Percentiles rank a stretch among this genome's conserved stretches.
These are phyloP conservation scores for Willaertia magna DNA, from an alignment of 208 protist genomes.

Conservation along the genomic window DNA sequence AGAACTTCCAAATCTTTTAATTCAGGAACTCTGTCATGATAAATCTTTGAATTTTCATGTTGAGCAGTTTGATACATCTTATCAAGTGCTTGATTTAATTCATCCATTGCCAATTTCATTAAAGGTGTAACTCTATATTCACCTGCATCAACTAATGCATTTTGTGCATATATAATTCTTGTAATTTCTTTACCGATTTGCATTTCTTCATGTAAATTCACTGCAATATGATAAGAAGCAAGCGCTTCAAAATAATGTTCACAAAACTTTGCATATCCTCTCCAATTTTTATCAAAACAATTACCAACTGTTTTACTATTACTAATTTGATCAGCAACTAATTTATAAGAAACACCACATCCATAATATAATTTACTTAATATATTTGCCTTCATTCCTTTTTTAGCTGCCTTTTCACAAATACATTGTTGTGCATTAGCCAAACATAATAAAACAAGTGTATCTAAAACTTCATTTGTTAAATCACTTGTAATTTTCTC, in stretches of 20 bases:
- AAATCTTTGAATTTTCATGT: neutral
- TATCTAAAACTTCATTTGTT: neutral
- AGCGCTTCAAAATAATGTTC: neutral
- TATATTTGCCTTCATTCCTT: neutral
- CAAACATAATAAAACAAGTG: neutral
- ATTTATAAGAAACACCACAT: neutral
- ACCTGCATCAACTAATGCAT: neutral
- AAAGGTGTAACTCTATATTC: neutral
- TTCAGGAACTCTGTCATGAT: neutral
- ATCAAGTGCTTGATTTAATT: neutral
- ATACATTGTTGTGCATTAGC: conserved; percentile 3
- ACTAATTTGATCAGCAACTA: neutral
- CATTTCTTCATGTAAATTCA: neutral
- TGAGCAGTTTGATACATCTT: neutral
- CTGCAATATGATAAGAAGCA: neutral
- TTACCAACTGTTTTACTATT: neutral
- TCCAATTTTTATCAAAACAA: neutral
- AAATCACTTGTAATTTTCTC: neutral
- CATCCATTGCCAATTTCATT: neutral
- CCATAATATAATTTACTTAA: neutral
- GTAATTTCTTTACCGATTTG: neutral
- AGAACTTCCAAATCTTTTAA: neutral
- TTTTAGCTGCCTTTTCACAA: neutral
- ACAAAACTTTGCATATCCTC: neutral
- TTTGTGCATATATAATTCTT: neutral